A percentile compares a stretch with the other conserved stretches of the same genome.
Evolutionary conservation across 2,329 filamentous ascomycete species (phyloP).

Genomic region (Cercospora sp.): DNA sequence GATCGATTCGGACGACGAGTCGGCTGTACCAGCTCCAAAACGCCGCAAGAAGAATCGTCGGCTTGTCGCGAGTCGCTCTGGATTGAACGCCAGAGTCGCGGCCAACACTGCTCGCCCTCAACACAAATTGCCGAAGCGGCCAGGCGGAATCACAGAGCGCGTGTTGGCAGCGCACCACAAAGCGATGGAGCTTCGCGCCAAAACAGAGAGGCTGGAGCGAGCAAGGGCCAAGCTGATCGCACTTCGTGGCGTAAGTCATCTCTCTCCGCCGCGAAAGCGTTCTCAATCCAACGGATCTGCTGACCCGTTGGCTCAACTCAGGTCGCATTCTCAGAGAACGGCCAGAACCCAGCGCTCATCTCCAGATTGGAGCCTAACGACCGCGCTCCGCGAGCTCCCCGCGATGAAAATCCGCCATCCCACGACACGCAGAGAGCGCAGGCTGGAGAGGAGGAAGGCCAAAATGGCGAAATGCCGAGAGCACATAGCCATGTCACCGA

Average conservation of each 20-base stretch:
- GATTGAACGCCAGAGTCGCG: not conserved
- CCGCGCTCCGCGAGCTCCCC: not conserved
- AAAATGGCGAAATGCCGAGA: not conserved
- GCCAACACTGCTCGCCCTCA: not conserved
- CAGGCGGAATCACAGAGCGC: not conserved
- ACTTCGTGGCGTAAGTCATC: not conserved
- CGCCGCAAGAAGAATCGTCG: not conserved
- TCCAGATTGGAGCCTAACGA: not conserved
- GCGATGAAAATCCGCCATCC: not conserved
- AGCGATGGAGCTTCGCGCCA: not conserved
- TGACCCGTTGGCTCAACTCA: not conserved
- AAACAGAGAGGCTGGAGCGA: not conserved
- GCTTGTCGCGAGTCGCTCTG: not conserved
- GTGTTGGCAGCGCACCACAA: not conserved
- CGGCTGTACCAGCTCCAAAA: not conserved
- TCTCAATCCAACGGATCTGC: no score
- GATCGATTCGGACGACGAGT: not conserved
- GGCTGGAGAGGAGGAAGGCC: not conserved
- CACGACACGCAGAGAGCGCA: not conserved
- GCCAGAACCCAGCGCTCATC: not conserved
- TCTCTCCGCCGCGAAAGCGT: no score
- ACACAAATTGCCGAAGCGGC: not conserved
- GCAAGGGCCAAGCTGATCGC: not conserved
- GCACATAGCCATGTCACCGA: not conserved
- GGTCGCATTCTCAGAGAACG: not conserved